phyloP scores from a whole-genome alignment of 257 asterid genomes.

The Lithospermum erythrorhizon region DNA sequence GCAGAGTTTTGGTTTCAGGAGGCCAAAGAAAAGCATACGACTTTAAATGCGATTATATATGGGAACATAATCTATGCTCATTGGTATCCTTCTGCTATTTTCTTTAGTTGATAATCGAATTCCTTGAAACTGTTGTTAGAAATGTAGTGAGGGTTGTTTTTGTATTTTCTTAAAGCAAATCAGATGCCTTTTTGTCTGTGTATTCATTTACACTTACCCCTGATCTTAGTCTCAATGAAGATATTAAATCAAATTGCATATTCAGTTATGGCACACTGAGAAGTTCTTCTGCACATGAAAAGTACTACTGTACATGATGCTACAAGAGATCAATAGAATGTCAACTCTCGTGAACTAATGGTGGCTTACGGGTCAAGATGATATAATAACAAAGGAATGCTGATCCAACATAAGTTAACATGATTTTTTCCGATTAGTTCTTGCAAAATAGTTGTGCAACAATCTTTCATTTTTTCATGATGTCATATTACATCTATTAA shows the following conservation, averaged over 20 bases:
- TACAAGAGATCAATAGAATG: neutral
- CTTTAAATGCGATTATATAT: constrained; percentile 70
- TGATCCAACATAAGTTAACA: neutral
- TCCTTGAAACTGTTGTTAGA: neutral
- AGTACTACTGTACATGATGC: neutral
- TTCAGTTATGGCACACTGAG: neutral
- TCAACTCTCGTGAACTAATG: neutral
- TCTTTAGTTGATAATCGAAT: neutral
- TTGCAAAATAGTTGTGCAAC: neutral
- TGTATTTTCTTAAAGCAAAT: neutral
- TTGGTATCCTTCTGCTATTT: constrained; percentile 40
- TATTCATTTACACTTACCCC: neutral
- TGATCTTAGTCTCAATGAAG: neutral
- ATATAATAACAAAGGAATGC: neutral
- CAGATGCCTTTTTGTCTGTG: neutral
- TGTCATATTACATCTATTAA: no score
- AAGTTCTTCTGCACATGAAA: neutral
- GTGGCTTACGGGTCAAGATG: no score
- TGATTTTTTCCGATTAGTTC: neutral
- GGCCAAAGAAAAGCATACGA: constrained; percentile 59
- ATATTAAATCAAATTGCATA: neutral
- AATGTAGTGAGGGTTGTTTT: neutral
- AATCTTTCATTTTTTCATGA: neutral
- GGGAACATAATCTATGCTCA: constrained; percentile 83
- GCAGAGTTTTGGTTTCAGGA: constrained; percentile 92